Percentiles rank a stretch among this genome's conserved stretches.
phyloP scores from a whole-genome alignment of 163 green algal species.

The Scenedesmus sp. region DNA sequence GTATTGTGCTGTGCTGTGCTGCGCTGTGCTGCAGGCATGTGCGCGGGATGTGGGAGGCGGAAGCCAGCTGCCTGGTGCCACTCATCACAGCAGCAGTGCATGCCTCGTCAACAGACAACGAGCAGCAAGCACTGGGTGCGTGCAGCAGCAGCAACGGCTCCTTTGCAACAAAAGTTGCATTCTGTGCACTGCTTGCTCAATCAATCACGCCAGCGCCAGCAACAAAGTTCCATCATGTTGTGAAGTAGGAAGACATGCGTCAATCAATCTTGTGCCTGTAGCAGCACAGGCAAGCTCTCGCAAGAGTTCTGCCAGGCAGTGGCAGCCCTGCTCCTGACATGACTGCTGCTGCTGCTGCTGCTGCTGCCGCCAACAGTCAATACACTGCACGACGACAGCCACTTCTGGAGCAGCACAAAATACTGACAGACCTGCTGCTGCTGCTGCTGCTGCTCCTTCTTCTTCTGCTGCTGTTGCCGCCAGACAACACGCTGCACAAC shows the following conservation, averaged over 20 bases:
- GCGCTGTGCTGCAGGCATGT: not conserved
- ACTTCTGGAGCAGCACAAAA: not conserved
- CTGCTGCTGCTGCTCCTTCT: not conserved
- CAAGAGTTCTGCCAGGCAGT: too few relatives aligned
- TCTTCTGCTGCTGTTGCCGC: too few relatives aligned
- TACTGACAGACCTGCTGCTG: not conserved
- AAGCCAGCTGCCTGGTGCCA: not conserved
- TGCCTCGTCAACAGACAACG: slow-evolving; percentile 34
- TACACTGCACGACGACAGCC: not conserved
- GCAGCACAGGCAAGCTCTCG: too few relatives aligned
- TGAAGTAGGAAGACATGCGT: too few relatives aligned
- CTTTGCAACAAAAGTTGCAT: too few relatives aligned
- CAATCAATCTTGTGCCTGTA: too few relatives aligned
- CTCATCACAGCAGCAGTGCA: not conserved
- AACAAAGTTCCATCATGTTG: too few relatives aligned
- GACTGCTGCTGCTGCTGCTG: not conserved
- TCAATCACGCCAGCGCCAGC: too few relatives aligned
- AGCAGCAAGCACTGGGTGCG: slow-evolving; percentile 26
- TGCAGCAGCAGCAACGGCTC: not conserved
- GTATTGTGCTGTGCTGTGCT: not conserved
- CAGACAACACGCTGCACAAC: slow-evolving; percentile 32
- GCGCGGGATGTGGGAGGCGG: slow-evolving; percentile 14
- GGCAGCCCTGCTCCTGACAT: too few relatives aligned
- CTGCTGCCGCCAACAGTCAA: not conserved
- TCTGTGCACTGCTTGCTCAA: too few relatives aligned